A percentile compares a stretch with the other conserved stretches of the same genome.
Evolutionary conservation across 805 yeast species (phyloP).

Genomic region (Brettanomyces naardenensis): DNA sequence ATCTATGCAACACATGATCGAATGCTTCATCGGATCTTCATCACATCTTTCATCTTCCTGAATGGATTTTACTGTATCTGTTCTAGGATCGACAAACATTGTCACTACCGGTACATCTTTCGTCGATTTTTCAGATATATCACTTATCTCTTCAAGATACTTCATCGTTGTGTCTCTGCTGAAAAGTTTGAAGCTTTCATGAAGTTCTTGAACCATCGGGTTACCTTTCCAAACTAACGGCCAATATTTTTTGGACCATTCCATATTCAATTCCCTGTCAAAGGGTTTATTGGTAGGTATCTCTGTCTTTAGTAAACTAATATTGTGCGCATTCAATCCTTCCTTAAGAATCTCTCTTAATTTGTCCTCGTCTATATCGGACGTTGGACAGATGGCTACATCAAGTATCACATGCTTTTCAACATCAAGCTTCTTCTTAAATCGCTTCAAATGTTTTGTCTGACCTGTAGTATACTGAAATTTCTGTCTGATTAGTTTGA

Average conservation of each 20-base stretch:
- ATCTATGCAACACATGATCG: slow-evolving; percentile 66
- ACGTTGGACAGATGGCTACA: slow-evolving; percentile 41
- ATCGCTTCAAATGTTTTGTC: slow-evolving; percentile 45
- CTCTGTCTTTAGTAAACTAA: slow-evolving; percentile 13
- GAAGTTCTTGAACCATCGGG: slow-evolving; percentile 64
- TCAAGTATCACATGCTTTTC: slow-evolving; percentile 12
- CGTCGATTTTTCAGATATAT: slow-evolving; percentile 14
- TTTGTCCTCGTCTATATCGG: slow-evolving; percentile 24
- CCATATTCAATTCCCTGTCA: slow-evolving; percentile 53
- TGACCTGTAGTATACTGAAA: slow-evolving; percentile 21
- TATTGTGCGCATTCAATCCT: slow-evolving; percentile 8
- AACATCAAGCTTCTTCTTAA: slow-evolving; percentile 21
- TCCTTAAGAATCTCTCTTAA: slow-evolving; percentile 17
- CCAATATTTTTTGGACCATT: slow-evolving; percentile 72
- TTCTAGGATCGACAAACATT: slow-evolving; percentile 52
- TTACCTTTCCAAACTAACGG: slow-evolving; percentile 94
- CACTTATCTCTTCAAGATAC: slow-evolving; percentile 24
- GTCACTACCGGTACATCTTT: slow-evolving; percentile 43
- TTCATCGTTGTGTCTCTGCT: slow-evolving; percentile 36
- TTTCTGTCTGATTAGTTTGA: slow-evolving; percentile 17
- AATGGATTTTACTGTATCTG: slow-evolving; percentile 31
- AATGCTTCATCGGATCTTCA: slow-evolving; percentile 56
- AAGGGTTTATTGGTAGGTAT: slow-evolving; percentile 63
- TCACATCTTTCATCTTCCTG: slow-evolving; percentile 32
- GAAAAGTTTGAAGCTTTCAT: slow-evolving; percentile 31